Percentiles rank a stretch among this genome's conserved stretches.
These are phyloP conservation scores for Osmanthus fragrans DNA, from an alignment of 257 asterid species.

Conservation along the genomic window DNA sequence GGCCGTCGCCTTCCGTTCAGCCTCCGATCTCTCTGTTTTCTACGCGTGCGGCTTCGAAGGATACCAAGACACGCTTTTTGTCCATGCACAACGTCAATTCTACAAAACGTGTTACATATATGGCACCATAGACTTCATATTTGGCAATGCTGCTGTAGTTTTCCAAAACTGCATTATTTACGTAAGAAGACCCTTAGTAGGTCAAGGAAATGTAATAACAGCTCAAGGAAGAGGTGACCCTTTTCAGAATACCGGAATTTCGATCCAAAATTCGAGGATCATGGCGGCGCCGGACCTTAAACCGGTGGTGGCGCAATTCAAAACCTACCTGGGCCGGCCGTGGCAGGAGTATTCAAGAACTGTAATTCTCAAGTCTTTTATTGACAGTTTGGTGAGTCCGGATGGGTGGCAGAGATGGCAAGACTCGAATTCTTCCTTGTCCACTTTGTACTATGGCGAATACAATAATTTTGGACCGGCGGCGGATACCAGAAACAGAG, in stretches of 20 bases:
- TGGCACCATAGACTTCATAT: constrained; percentile 83
- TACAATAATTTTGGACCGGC: constrained; percentile 73
- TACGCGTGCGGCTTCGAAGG: constrained; percentile 77
- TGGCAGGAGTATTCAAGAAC: constrained; percentile 81
- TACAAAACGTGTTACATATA: constrained; percentile 64
- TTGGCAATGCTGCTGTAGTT: constrained; percentile 85
- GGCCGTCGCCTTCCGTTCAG: constrained; percentile 85
- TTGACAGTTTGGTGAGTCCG: constrained; percentile 50
- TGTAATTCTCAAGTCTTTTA: constrained; percentile 53
- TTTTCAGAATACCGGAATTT: constrained; percentile 83
- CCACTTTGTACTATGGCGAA: constrained; percentile 78
- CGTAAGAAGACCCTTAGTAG: constrained; percentile 63
- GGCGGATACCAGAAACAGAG: constrained; percentile 42
- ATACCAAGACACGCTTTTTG: constrained; percentile 85
- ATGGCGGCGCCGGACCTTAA: constrained; percentile 60
- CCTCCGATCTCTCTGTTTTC: constrained; percentile 85
- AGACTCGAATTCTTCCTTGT: constrained; percentile 52
- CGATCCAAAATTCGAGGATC: constrained; percentile 64
- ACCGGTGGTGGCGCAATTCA: constrained; percentile 37
- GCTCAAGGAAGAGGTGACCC: constrained; percentile 96
- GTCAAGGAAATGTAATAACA: constrained; percentile 69
- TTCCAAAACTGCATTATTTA: constrained; percentile 71
- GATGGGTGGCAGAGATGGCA: constrained; percentile 84
- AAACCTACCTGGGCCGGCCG: constrained; percentile 75
- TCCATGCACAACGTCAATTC: constrained; percentile 79